A percentile compares a stretch with the other conserved stretches of the same genome.
phyloP scores from a whole-genome alignment of 345 rosid genomes.

The Lenwebbia sp. region DNA sequence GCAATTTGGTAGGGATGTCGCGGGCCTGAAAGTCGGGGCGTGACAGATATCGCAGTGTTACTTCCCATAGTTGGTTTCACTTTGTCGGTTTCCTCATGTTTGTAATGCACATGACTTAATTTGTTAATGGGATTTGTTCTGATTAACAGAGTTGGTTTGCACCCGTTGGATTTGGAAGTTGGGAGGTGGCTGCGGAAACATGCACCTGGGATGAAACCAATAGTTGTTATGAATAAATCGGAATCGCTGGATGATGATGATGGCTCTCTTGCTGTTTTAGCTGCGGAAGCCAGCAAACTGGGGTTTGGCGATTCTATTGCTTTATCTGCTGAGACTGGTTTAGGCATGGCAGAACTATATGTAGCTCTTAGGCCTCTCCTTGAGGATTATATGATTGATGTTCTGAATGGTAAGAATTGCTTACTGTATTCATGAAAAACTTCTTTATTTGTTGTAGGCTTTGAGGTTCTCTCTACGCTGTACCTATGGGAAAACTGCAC shows the following conservation, averaged over 20 bases:
- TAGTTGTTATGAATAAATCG: conserved; percentile 77
- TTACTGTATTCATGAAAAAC: neutral
- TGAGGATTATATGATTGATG: conserved; percentile 49
- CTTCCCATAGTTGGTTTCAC: neutral
- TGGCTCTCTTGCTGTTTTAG: conserved; percentile 49
- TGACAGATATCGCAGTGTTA: neutral
- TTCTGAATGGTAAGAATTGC: conserved; percentile 37
- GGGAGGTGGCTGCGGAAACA: conserved; percentile 87
- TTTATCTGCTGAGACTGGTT: conserved; percentile 93
- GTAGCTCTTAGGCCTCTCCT: conserved; percentile 59
- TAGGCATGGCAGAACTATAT: conserved; percentile 80
- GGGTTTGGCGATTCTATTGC: conserved; percentile 94
- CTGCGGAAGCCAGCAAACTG: conserved; percentile 48
- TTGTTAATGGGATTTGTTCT: neutral
- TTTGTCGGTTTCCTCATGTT: neutral
- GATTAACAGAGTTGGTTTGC: conserved; percentile 59
- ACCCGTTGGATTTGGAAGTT: conserved; percentile 89
- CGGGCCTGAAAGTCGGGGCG: too few species aligned
- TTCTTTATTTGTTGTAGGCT: neutral
- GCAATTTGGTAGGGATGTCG: too few species aligned
- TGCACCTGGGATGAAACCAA: conserved; percentile 63
- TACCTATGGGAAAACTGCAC: neutral
- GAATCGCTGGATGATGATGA: conserved; percentile 59
- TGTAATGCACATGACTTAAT: neutral
- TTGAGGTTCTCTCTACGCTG: neutral